Evolutionary conservation across 805 yeast genomes (phyloP).

Genomic region (Metschnikowia sp.): DNA sequence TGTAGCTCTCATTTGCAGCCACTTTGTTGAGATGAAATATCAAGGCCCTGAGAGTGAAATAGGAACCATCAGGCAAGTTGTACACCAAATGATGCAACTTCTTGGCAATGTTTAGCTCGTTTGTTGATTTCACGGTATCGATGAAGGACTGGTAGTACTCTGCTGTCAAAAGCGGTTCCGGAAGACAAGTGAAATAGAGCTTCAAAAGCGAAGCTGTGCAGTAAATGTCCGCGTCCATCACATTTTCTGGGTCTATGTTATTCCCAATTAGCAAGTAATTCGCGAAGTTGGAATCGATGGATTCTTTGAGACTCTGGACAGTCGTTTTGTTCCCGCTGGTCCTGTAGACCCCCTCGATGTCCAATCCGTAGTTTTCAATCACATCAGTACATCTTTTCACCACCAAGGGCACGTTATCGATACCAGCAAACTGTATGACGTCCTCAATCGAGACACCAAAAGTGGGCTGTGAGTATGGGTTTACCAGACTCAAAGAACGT

Average conservation of each 20-base stretch:
- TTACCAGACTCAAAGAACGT: constrained; percentile 23
- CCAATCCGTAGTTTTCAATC: constrained; percentile 79
- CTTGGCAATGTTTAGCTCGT: constrained; percentile 49
- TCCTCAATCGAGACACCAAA: constrained; percentile 85
- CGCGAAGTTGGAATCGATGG: constrained; percentile 74
- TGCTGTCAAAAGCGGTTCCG: constrained; percentile 77
- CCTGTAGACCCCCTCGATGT: constrained; percentile 86
- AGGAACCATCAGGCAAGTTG: constrained; percentile 90
- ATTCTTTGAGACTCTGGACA: constrained; percentile 66
- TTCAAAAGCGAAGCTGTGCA: constrained; percentile 86
- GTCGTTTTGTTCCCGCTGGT: constrained; percentile 75
- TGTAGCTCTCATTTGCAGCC: constrained; percentile 54
- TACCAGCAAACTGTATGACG: constrained; percentile 70
- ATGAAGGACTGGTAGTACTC: constrained; percentile 62
- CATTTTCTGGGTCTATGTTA: constrained; percentile 37
- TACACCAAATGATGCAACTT: constrained; percentile 87
- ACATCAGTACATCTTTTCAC: constrained; percentile 87
- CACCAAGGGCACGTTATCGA: constrained; percentile 86
- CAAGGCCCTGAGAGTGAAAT: constrained; percentile 83
- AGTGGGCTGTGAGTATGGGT: constrained; percentile 40
- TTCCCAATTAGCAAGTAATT: constrained; percentile 46
- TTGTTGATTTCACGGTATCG: constrained; percentile 56
- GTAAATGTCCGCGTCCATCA: constrained; percentile 78
- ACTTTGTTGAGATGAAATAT: constrained; percentile 82
- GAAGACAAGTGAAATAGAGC: constrained; percentile 76